Conservation (phyloP, 192 early-diverging fungal genomes). For the Pilaira anomala region DNA sequence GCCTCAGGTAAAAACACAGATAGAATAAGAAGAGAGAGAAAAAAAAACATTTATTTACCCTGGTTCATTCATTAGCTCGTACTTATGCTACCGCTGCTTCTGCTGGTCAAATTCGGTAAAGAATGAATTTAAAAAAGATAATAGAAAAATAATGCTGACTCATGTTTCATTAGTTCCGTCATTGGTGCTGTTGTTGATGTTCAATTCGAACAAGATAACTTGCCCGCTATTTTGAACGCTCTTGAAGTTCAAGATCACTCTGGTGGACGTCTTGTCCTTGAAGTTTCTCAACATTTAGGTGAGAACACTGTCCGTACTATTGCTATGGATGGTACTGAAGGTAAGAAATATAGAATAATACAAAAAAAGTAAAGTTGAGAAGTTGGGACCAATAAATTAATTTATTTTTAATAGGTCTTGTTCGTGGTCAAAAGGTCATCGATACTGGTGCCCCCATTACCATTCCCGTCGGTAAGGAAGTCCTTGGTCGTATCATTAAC, state of each 20-base stretch:
- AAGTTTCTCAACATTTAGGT: slow-evolving; percentile 97
- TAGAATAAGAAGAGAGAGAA: too few relatives aligned
- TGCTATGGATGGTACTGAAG: slow-evolving; percentile 99
- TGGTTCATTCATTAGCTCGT: too few relatives aligned
- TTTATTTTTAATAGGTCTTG: slow-evolving; percentile 57
- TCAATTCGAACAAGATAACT: slow-evolving; percentile 87
- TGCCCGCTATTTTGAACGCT: slow-evolving; percentile 95
- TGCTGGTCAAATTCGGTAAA: slow-evolving; percentile 33
- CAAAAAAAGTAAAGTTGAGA: not conserved
- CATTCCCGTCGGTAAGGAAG: slow-evolving; percentile 92
- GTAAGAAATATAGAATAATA: not conserved
- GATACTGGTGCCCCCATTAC: slow-evolving; percentile 94
- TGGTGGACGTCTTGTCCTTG: slow-evolving; percentile 85
- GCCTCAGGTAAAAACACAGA: slow-evolving; percentile 10
- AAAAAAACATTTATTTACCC: not conserved
- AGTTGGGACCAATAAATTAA: not conserved
- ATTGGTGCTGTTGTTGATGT: slow-evolving; percentile 99
- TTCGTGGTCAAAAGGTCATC: slow-evolving; percentile 90
- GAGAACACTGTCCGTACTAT: slow-evolving; percentile 99
- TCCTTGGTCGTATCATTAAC: slow-evolving; percentile 98
- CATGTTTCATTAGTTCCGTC: slow-evolving; percentile 63
- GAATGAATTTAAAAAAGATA: too few relatives aligned
- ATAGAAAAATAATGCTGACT: not conserved
- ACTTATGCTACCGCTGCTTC: slow-evolving; percentile 38
- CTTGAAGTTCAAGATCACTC: slow-evolving; percentile 87